Evolutionary conservation across 176 grass and related monocot genomes (phyloP).

Genomic region (Oryza officinalis): DNA sequence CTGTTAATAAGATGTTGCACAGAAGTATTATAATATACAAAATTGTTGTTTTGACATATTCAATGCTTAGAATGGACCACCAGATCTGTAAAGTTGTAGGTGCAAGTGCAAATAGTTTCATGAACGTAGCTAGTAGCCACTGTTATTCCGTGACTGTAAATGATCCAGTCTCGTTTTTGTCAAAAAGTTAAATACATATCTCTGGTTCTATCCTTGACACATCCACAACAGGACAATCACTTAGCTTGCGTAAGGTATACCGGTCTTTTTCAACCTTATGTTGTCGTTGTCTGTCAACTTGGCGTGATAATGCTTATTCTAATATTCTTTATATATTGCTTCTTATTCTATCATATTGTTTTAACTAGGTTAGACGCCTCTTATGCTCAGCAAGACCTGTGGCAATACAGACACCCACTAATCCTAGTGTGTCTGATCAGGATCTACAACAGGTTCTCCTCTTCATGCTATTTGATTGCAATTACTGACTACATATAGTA

Average conservation of each 20-base stretch:
- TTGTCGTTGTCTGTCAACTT: background rate
- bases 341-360: conserved; percentile 32
- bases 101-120: background rate
- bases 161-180: background rate
- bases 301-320: background rate
- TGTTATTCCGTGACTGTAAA: background rate
- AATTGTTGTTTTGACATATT: conserved; percentile 14
- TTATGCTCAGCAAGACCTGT: conserved; percentile 91
- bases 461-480: conserved; percentile 18
- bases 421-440: conserved; percentile 88
- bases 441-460: conserved; percentile 87
- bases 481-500: background rate
- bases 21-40: conserved; percentile 2
- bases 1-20: background rate
- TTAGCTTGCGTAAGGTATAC: conserved; percentile 12
- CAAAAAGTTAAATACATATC: background rate
- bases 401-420: conserved; percentile 76
- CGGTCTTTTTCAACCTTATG: background rate
- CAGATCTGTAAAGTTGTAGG: background rate
- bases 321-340: background rate
- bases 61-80: background rate
- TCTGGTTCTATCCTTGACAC: conserved; percentile 10
- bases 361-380: conserved; percentile 75
- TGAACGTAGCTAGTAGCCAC: background rate
- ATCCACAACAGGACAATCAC: background rate